Evolutionary conservation across 257 asterid species (phyloP).

Genomic region (Pogostemon cablin): DNA sequence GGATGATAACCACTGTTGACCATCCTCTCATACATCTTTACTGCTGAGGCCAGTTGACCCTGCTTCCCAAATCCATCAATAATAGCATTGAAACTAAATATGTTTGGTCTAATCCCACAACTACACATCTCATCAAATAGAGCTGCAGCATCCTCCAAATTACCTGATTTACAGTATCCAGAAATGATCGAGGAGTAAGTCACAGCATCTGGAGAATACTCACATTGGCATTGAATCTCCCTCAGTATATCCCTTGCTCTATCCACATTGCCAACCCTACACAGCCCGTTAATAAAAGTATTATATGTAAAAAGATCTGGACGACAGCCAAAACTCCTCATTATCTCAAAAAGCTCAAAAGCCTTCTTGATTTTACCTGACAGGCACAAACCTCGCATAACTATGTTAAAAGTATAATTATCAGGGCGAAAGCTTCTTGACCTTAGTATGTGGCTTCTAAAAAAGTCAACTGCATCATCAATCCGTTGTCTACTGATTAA

Average conservation of each 20-base stretch:
- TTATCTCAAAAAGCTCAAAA: constrained; percentile 55
- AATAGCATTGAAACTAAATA: constrained; percentile 61
- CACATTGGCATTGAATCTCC: constrained; percentile 51
- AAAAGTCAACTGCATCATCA: constrained; percentile 73
- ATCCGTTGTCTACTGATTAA: constrained; percentile 51
- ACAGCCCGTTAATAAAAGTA: constrained; percentile 69
- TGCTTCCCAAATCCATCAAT: constrained; percentile 81
- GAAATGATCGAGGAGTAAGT: constrained; percentile 78
- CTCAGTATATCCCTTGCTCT: constrained; percentile 63
- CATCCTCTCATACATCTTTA: constrained; percentile 57
- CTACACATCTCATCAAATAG: constrained; percentile 66
- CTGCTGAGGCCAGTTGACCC: constrained; percentile 67
- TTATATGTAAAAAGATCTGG: constrained; percentile 72
- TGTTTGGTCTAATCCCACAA: constrained; percentile 60
- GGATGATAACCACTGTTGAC: constrained; percentile 51
- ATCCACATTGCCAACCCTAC: constrained; percentile 60
- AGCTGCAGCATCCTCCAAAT: constrained; percentile 55
- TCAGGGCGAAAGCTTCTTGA: constrained; percentile 59
- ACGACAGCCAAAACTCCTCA: constrained; percentile 62
- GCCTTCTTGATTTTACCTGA: constrained; percentile 65
- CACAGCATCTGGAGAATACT: constrained; percentile 66
- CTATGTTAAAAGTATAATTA: constrained; percentile 73
- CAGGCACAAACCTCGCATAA: constrained; percentile 74
- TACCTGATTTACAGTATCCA: constrained; percentile 74
- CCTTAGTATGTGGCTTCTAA: constrained; percentile 60